phyloP scores from a whole-genome alignment of 2,329 filamentous ascomycete genomes.

The Epichloe festucae region DNA sequence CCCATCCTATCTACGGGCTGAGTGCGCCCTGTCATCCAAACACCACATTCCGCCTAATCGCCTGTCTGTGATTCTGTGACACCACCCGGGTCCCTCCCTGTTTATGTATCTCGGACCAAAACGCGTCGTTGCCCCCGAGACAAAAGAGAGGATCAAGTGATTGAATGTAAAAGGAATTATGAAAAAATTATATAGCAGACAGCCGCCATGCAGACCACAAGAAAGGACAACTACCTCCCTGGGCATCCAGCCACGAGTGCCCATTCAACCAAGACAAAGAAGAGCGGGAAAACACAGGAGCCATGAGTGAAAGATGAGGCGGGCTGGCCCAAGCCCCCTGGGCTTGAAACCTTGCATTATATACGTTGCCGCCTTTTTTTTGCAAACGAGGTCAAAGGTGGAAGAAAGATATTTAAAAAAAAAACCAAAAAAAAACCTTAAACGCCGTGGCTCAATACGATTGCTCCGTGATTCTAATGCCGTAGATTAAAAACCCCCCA shows the following conservation, averaged over 20 bases:
- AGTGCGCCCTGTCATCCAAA: background rate
- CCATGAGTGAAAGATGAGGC: background rate
- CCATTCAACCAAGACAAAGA: background rate
- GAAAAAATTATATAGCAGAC: background rate
- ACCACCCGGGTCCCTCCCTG: background rate
- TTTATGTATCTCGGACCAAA: background rate
- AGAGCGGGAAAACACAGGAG: background rate
- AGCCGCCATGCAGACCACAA: background rate
- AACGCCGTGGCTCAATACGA: slow-evolving; percentile 3
- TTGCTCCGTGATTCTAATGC: slow-evolving; percentile 4
- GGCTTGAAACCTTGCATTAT: background rate
- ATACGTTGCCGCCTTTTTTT: background rate
- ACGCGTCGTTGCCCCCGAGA: background rate
- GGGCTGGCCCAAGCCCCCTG: background rate
- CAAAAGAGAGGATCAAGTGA: background rate
- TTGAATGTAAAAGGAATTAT: background rate
- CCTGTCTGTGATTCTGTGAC: background rate
- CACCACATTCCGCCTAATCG: background rate
- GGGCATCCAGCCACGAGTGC: background rate
- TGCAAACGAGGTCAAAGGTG: background rate
- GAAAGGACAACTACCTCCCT: background rate
- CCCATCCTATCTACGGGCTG: background rate
- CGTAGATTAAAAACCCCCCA: background rate
- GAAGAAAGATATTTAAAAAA: too few species aligned
- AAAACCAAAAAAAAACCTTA: background rate